Evolutionary conservation across 2,329 filamentous ascomycete species (phyloP).

Genomic region (Aureobasidium sp.): DNA sequence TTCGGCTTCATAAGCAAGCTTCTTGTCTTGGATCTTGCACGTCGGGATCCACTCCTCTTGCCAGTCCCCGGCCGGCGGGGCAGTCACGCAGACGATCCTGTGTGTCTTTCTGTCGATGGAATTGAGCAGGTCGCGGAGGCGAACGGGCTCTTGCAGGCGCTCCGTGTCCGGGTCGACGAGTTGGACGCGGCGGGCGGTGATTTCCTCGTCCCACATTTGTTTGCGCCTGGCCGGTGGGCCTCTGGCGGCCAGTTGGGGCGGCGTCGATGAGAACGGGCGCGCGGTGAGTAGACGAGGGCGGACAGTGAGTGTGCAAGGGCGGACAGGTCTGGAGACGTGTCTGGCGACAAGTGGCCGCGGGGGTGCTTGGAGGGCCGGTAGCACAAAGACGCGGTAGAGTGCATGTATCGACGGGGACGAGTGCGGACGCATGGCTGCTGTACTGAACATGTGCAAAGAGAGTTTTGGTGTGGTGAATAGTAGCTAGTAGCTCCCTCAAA

Average conservation of each 20-base stretch:
- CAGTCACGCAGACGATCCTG: conserved; percentile 45
- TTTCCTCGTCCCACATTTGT: conserved; percentile 43
- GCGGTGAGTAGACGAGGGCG: not conserved
- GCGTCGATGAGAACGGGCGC: conserved; percentile 19
- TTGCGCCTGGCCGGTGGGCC: conserved; percentile 34
- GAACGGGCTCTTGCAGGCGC: conserved; percentile 30
- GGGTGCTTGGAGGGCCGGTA: conserved; percentile 24
- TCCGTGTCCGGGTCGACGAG: conserved; percentile 36
- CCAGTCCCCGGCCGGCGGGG: conserved; percentile 22
- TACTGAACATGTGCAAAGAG: too few relatives aligned
- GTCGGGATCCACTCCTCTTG: conserved; percentile 48
- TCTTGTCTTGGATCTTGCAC: conserved; percentile 63
- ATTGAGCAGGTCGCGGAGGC: conserved; percentile 34
- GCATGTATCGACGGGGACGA: conserved; percentile 24
- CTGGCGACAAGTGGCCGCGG: not conserved
- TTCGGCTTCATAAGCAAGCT: conserved; percentile 42
- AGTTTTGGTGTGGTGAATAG: too few relatives aligned
- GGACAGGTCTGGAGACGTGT: conserved; percentile 4
- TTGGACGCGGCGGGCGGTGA: conserved; percentile 38
- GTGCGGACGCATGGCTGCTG: not conserved
- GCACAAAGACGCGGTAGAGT: conserved; percentile 40
- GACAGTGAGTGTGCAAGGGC: too few relatives aligned
- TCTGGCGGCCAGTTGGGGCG: conserved; percentile 26
- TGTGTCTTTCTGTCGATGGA: conserved; percentile 44
- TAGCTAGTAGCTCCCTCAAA: too few relatives aligned